A percentile compares a stretch with the other conserved stretches of the same genome.
Evolutionary conservation across 1,284 basidiomycete species (phyloP).

Genomic region (Heterobasidion irregulare): DNA sequence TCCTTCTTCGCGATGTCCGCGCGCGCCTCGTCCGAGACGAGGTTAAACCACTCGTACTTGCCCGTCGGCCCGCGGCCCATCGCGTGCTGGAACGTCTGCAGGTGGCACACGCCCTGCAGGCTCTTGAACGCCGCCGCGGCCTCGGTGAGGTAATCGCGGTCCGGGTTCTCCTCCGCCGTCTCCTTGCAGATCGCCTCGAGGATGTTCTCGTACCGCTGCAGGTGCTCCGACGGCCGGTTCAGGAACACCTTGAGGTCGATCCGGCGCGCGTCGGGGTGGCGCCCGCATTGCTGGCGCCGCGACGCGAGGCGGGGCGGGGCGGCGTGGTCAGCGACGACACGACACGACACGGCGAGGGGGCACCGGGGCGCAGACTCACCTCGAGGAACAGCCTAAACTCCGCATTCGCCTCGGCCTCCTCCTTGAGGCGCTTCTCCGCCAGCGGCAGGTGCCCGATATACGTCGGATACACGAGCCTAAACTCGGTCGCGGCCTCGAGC

Average conservation of each 20-base stretch:
- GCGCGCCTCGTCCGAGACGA: constrained; percentile 66
- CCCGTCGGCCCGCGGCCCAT: constrained; percentile 71
- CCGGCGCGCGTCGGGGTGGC: constrained; percentile 65
- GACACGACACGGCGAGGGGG: no score
- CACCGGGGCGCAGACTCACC: constrained; percentile 32
- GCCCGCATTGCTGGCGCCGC: constrained; percentile 38
- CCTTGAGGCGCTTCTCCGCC: constrained; percentile 81
- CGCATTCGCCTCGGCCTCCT: constrained; percentile 77
- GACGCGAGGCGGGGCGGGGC: no score
- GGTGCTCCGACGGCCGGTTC: constrained; percentile 79
- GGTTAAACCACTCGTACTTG: constrained; percentile 83
- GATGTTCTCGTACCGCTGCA: constrained; percentile 85
- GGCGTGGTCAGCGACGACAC: background rate
- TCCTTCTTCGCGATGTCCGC: constrained; percentile 68
- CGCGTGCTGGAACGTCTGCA: constrained; percentile 81
- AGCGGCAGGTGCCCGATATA: constrained; percentile 84
- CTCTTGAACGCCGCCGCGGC: constrained; percentile 73
- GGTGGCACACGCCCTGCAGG: constrained; percentile 67
- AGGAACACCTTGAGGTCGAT: constrained; percentile 85
- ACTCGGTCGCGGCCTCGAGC: constrained; percentile 82
- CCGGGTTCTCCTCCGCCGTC: constrained; percentile 72
- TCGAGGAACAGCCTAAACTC: constrained; percentile 86
- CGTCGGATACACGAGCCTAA: constrained; percentile 77
- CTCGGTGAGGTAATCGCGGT: constrained; percentile 70
- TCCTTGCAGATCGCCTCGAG: constrained; percentile 82